Base-by-base conservation (phyloP, 352 stramenopile species). In the Pythium brassicae region DNA sequence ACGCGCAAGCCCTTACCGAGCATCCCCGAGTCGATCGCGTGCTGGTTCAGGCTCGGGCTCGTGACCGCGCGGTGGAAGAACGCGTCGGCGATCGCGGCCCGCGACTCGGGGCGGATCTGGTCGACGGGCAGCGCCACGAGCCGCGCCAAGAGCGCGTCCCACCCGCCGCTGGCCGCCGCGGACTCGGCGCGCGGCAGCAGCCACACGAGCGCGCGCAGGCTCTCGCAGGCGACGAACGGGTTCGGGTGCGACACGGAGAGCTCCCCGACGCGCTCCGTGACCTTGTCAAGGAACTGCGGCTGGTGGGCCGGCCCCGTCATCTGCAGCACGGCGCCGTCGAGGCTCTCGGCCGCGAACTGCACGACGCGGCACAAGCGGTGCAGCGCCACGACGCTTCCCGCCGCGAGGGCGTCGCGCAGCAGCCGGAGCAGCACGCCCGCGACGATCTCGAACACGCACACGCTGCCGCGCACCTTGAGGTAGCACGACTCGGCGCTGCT, bases 141-240 rank as follows among this genome's bases (percentile, higher is more conserved):
- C 0, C 74, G 68, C n/a, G 46, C 34, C 55, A 83, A 68, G 29
- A 93, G 67, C 37, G 61, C 46, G 15, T 59, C 62, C 74, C 76
- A 88, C 5, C 32, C 32, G 50, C 49, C 57, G 34, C 56, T 60
- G 17, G 71, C 64, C 3, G 32, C 43, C 3, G 51, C 50, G 20
- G 50, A 25, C 26, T 39, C 32, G 20, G 43, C 32, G 29, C 82
- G 78, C 1, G 78, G 78, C 10, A 93, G 59, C 29, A 93, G 62
- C 83, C 83, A 93, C 20, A 93, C 76, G 42, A 87, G 76, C 1
- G 78, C 80, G 20, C 75, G 65, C 23, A 93, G 66, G 48, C 70
- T 79, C 49, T 89, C 75, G 51, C 69, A 75, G 1, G 71, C 68
- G 5, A 89, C 60, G 55, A 89, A 87, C 5, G 64, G 59, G 50